Evolutionary conservation across 345 rosid species (phyloP).

Genomic region (Eutrema heterophyllum): DNA sequence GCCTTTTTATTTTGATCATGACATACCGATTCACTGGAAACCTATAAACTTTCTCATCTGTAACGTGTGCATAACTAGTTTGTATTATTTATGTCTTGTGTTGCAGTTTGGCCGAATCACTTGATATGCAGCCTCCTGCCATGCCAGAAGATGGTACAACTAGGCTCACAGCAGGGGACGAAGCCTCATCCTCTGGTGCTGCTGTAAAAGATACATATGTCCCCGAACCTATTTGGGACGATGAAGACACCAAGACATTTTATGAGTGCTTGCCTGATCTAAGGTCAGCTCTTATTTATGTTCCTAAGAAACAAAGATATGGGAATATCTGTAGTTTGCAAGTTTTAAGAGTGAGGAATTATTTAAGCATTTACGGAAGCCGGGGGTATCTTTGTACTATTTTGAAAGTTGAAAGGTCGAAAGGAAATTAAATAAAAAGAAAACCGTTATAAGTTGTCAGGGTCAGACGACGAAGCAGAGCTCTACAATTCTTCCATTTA

Average conservation of each 20-base stretch:
- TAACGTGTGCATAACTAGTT: background rate
- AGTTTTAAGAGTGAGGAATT: background rate
- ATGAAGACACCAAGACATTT: slow-evolving; percentile 93
- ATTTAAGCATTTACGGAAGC: background rate
- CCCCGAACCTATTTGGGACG: slow-evolving; percentile 91
- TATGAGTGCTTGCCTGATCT: slow-evolving; percentile 96
- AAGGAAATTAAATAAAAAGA: background rate
- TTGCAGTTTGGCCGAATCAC: slow-evolving; percentile 89
- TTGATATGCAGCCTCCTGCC: slow-evolving; percentile 96
- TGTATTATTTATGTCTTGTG: background rate
- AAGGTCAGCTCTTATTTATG: slow-evolving; percentile 53
- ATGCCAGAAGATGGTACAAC: slow-evolving; percentile 99
- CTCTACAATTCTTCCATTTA: background rate
- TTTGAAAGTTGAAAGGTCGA: background rate
- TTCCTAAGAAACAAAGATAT: slow-evolving; percentile 3
- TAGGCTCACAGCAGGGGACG: slow-evolving; percentile 83
- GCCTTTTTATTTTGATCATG: background rate
- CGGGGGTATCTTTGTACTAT: background rate
- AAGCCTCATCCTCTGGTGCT: slow-evolving; percentile 61
- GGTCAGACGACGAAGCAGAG: slow-evolving; percentile 13
- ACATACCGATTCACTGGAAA: background rate
- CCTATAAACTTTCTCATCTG: slow-evolving; percentile 5
- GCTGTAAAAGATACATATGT: slow-evolving; percentile 71
- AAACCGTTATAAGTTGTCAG: background rate
- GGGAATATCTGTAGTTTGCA: background rate